Base-by-base conservation (phyloP, 1,284 basidiomycete genomes). In the Ustilago tritici region DNA sequence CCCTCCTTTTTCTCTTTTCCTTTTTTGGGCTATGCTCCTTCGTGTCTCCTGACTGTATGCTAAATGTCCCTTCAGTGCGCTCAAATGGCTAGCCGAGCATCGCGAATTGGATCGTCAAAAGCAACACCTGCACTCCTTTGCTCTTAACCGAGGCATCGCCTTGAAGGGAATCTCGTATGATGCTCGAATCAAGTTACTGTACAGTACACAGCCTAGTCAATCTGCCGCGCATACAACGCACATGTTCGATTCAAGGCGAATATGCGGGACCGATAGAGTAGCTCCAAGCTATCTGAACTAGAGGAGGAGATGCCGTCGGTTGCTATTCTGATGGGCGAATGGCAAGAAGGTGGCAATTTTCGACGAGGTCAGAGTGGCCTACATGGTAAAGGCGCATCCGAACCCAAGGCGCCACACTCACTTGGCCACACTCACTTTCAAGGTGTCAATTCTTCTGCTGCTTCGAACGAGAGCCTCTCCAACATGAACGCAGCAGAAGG, bases 31-130 rank as follows among this genome's bases (percentile, higher is more conserved):
- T 23, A 23, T 28, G 23, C 23, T 28, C 23, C 34, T 4, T 53
- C 17, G 19, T 36, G 9, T 3, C 36, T 53, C 11, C 53, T 55
- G 38, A 35, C 43, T 41, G n/a, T 28, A 43, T 23, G 32, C n/a
- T 14, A 19, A 12, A 35, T 15, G 43, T 47, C 31, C 23, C 23
- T 56, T 38, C 36, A 38, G 46, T 32, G 63, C 63, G 63, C 63
- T 59, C 59, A 56, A 28, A 12, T 5, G 15, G 11, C 34, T 55
- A 65, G 28, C 63, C 63, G 63, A 65, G 17, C 56, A 35, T 53
- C 43, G 52, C 56, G 3, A 31, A 34, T 53, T 52, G 50, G 63
- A 59, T 55, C 50, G 56, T 55, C 50, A 19, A 52, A 28, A 59
- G 49, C 28, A 23, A 36, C 61, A 35, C 38, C 40, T 46, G 31